Base-by-base conservation (phyloP, 331 rosid species). In the Malus hybrid region DNA sequence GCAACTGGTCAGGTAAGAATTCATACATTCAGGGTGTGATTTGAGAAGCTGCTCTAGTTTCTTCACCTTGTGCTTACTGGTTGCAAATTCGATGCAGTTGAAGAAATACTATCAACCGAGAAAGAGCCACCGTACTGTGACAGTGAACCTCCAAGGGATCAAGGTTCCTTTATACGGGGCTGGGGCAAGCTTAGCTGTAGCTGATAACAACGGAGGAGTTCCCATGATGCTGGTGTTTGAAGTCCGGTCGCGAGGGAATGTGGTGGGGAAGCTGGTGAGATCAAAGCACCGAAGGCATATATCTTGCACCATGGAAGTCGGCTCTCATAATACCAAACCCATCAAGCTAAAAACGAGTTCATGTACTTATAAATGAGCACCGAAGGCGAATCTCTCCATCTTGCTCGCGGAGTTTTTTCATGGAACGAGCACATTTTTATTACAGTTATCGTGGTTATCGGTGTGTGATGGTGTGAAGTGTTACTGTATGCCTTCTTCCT, bases 111-210 rank as follows among this genome's bases (percentile, higher is more conserved):
- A 87, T 79, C 96, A 88, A 76, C 87, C 84, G 15, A 83, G 96
- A 33, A 90, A 87, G 85, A 90, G 91, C 73, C 65, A 33, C 54
- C 50, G 84, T 12, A 80, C 68, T 0, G 86, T 88, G 83, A 28
- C 50, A 0, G 86, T 91, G 72, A 88, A 87, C 72, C 79, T 90
- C 44, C 87, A 80, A 85, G 94, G 97, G 76, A 77, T 78, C 82
- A 85, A 83, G 81, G 89, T 93, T 84, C 96, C 97, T 59, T 42
- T 90, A 33, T 93, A 90, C 76, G 97, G 97, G 7, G 96, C 93
- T 24, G 90, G 96, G 57, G 91, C 87, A 5, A 87, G 87, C 88
- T 76, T 93, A 15, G 85, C 72, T 5, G 89, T 36, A 16, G 71
- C 74, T n/a, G 75, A 76, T 20, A 82, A 78, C 70, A 76, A 71